These are phyloP conservation scores for Protea cynaroides DNA, from an alignment of 164 flowering plant genomes.

Conservation along the genomic window DNA sequence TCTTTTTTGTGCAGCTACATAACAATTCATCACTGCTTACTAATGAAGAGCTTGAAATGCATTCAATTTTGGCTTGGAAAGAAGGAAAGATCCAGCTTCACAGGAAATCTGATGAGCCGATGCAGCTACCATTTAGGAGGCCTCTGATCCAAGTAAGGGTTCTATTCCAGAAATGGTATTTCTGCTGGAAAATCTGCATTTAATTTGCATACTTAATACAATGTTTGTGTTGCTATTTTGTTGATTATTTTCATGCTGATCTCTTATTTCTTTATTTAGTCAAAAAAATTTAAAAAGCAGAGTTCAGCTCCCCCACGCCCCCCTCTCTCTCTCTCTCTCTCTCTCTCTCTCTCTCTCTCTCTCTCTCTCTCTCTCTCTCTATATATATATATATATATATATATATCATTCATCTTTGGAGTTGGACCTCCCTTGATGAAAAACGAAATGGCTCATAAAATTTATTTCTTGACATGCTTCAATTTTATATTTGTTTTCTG, in stretches of 20 bases:
- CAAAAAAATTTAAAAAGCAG: background rate
- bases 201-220: background rate
- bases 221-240: background rate
- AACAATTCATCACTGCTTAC: slow-evolving; percentile 23
- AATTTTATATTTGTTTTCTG: background rate
- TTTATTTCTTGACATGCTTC: background rate
- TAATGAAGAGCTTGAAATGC: slow-evolving; percentile 30
- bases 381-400: no score
- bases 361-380: no score
- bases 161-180: background rate
- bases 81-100: slow-evolving; percentile 23
- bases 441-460: background rate
- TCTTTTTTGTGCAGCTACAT: slow-evolving; percentile 28
- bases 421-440: background rate
- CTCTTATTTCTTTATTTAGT: background rate
- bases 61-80: slow-evolving; percentile 37
- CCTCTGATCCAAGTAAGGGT: slow-evolving; percentile 32
- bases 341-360: no score
- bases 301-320: background rate
- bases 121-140: slow-evolving; percentile 10
- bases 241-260: background rate
- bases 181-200: background rate
- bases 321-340: no score
- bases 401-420: background rate
- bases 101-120: slow-evolving; percentile 17